Evolutionary conservation across 2,329 filamentous ascomycete species (phyloP), one percentile per base, ranked within the genome.

Genomic region (Colletotrichum tropicale): DNA sequence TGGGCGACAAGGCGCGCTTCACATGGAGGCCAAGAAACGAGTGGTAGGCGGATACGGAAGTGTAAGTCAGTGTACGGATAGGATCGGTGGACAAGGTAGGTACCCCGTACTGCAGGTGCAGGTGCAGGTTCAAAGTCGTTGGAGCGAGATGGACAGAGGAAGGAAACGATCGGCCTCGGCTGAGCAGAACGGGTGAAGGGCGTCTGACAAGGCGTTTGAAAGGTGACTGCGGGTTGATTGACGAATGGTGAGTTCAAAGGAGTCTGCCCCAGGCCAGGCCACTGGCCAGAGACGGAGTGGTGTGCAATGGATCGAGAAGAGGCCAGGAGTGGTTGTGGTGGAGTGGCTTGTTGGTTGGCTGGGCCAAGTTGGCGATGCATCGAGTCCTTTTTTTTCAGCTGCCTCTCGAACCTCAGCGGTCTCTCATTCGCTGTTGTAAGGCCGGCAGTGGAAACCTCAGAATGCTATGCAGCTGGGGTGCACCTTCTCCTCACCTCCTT

Each of bases 301-400:
- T 26, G 32, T 36, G 16, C 62, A 24, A 36, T 58, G 48, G 60
- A 74, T 48, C 38, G 38, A 48, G 38, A n/a, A 21, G 18, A 16
- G 16, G 26, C 62, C 66, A 36, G 38, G 52, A 36, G 15, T 36
- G 56, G 62, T 60, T 30, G 72, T 36, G 60, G 71, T 60, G 55
- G 36, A 69, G 62, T 55, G 62, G 43, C 26, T 64, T n/a, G n/a
- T 26, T 68, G 28, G 43, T 68, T 68, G 66, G 48, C 30, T 55
- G 66, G 38, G 26, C 34, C 56, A 28, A 26, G 21, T 38, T 73
- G 70, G 55, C 10, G 52, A 62, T 30, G 64, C n/a, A 43, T 61
- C 61, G 7, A 62, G 60, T 32, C n/a, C 7, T 38, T 21, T 36
- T 61, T n/a, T 62, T 66, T 74, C 70, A 75, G 73, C 73, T 74